Evolutionary conservation across 352 stramenopile genomes (phyloP), one percentile per base, ranked within the genome.

Genomic region (Phytophthora aleatoria): DNA sequence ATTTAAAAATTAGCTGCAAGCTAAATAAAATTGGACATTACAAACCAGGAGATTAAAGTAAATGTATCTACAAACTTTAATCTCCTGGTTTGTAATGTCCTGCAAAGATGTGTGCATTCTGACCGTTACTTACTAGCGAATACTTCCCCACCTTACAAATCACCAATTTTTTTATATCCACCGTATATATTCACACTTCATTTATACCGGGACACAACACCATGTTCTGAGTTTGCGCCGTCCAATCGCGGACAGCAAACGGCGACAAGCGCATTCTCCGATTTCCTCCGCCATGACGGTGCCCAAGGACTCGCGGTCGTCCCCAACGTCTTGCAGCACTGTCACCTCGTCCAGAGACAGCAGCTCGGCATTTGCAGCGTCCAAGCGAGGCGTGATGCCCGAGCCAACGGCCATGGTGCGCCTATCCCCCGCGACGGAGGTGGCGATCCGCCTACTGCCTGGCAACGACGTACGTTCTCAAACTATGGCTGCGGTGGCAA

Each of bases 381-480:
- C 41, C 13, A 67, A 67, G 24, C 50, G 44, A 20, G 13, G 44
- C 42, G 64, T 65, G 31, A 69, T 72, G 68, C 61, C 67, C 27
- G 39, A 70, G 51, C 61, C 67, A 33, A 26, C 24, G 3, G 16
- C 31, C 3, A 61, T 71, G 50, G 45, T 53, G 58, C 81, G 81
- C 35, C 65, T 92, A 27, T 88, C 81, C 20, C 72, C 73, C 1
- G 52, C 76, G 5, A 70, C 54, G 7, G 84, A 92, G 54, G 69
- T 82, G 30, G 74, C 71, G 43, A 81, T 92, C 42, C 81, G 84
- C 42, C 61, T 90, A 13, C 67, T 92, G 15, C 84, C 84, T 0
- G 85, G 85, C 58, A 93, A 93, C 57, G 85, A 93, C 54, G 84
- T 92, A 76, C 72, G 80, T 72, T 38, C 13, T 38, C 16, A 27